These are phyloP conservation scores for Pilasporangium apinafurcum DNA, from an alignment of 352 stramenopile genomes.

Conservation along the genomic window DNA sequence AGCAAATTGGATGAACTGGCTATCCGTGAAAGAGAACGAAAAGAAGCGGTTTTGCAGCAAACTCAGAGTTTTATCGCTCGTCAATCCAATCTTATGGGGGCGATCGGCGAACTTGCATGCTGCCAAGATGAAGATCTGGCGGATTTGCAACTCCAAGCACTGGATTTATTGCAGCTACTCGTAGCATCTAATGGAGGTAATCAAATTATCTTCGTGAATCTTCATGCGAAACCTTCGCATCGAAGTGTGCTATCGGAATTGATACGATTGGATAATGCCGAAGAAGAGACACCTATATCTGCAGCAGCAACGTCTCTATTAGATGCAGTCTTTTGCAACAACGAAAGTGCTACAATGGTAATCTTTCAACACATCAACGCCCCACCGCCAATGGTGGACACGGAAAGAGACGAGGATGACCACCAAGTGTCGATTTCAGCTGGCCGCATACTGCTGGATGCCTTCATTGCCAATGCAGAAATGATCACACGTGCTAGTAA, in stretches of 20 bases:
- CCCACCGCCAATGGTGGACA: slow-evolving; percentile 27
- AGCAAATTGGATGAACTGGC: slow-evolving; percentile 48
- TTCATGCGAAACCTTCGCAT: slow-evolving; percentile 34
- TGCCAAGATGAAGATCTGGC: slow-evolving; percentile 31
- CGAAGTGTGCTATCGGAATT: slow-evolving; percentile 50
- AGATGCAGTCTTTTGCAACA: slow-evolving; percentile 53
- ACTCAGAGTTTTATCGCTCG: slow-evolving; percentile 63
- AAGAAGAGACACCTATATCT: slow-evolving; percentile 54
- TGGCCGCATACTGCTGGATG: slow-evolving; percentile 45
- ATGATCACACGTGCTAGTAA: slow-evolving; percentile 15
- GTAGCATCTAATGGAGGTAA: slow-evolving; percentile 46
- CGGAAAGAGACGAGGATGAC: no score
- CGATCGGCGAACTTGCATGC: slow-evolving; percentile 62
- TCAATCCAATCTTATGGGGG: slow-evolving; percentile 50
- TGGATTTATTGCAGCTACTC: slow-evolving; percentile 58
- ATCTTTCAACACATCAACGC: slow-evolving; percentile 64
- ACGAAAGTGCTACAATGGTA: slow-evolving; percentile 56
- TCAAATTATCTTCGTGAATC: slow-evolving; percentile 67
- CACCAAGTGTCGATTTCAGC: slow-evolving; percentile 19
- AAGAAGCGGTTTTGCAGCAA: slow-evolving; percentile 28
- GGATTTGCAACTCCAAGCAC: slow-evolving; percentile 52
- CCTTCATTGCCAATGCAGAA: slow-evolving; percentile 42
- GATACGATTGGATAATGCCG: slow-evolving; percentile 43
- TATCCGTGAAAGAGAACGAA: slow-evolving; percentile 33
- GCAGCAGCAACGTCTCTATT: slow-evolving; percentile 53